Evolutionary conservation across 768 basidiomycete genomes (phyloP).

Genomic region (Phylloporus sp.): DNA sequence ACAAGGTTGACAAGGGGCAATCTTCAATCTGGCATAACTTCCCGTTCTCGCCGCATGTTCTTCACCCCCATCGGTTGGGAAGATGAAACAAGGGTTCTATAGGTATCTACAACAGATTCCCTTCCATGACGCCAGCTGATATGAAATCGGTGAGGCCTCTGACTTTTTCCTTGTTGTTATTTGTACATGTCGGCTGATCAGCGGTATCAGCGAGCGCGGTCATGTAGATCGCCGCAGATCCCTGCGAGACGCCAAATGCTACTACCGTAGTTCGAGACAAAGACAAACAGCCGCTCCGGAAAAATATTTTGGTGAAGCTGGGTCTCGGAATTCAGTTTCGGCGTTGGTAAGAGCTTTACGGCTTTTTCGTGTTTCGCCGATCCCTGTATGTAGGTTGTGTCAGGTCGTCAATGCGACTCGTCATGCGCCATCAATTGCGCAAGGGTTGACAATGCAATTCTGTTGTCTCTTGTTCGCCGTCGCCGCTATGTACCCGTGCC

Average conservation of each 20-base stretch:
- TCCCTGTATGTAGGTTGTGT: not conserved
- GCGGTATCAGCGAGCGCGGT: constrained; percentile 12
- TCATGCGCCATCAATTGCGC: not conserved
- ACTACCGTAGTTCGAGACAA: not conserved
- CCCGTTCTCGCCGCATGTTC: constrained; percentile 8
- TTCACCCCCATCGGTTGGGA: constrained; percentile 6
- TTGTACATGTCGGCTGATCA: constrained; percentile 8
- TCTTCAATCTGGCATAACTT: not conserved
- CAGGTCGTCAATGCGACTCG: too few relatives aligned
- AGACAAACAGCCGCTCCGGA: not conserved
- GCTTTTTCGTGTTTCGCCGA: not conserved
- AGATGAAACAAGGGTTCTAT: constrained; percentile 19
- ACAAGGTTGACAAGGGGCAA: not conserved
- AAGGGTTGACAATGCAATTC: not conserved
- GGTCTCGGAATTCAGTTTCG: not conserved
- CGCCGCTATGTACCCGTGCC: not conserved
- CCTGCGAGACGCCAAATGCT: not conserved
- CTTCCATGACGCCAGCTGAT: constrained; percentile 11
- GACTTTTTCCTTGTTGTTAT: not conserved
- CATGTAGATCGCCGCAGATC: constrained; percentile 11
- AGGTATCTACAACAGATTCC: not conserved
- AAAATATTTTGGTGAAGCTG: not conserved
- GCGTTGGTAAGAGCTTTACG: not conserved
- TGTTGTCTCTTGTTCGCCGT: not conserved
- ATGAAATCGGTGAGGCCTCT: constrained; percentile 17